Evolutionary conservation across 1,284 basidiomycete species (phyloP), one percentile per base, ranked within the genome.

Genomic region (Irpex rosettiformis): DNA sequence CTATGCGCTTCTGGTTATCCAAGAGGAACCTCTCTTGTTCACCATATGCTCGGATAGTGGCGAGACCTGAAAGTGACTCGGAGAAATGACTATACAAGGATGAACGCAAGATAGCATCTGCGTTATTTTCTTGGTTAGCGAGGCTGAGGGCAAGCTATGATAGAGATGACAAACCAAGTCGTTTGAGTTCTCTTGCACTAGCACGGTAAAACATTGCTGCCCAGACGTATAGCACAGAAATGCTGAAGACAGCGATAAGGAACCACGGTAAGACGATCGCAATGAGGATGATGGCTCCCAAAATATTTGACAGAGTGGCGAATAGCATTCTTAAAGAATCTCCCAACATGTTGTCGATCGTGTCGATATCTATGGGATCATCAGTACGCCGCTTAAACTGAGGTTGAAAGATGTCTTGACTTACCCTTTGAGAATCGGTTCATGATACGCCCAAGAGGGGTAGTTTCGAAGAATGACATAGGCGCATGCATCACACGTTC

Each of bases 381-480:
- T 52, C 45, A 54, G 24, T 33, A 40, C 54, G 42, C 22, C 43
- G 43, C 8, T 45, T n/a, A 11, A 28, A 13, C 21, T 53, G 37
- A 49, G 28, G 42, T 47, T 16, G 33, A 33, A 42, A 57, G 1
- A 10, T 37, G 16, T 16, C 16, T 11, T 47, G 18, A 57, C 58
- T 55, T 58, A 79, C 75, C 82, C 72, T 89, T 89, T 1, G 85
- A 81, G 72, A 93, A 90, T 16, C 91, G 81, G 71, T 93, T 93
- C 84, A 93, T 89, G 66, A 96, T 93, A 21, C 94, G 88, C 11
- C 95, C 94, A 11, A 95, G 78, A 5, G 94, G 94, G 0, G 92
- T 94, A 0, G 92, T 94, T 69, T 96, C 94, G 67, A 94, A 95
- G 78, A 94, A 94, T 3, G 84, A 84, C 86, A 93, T 93, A 0